phyloP scores from a whole-genome alignment of 2,329 filamentous ascomycete species.

The Arthrobotrys entomopaga region DNA sequence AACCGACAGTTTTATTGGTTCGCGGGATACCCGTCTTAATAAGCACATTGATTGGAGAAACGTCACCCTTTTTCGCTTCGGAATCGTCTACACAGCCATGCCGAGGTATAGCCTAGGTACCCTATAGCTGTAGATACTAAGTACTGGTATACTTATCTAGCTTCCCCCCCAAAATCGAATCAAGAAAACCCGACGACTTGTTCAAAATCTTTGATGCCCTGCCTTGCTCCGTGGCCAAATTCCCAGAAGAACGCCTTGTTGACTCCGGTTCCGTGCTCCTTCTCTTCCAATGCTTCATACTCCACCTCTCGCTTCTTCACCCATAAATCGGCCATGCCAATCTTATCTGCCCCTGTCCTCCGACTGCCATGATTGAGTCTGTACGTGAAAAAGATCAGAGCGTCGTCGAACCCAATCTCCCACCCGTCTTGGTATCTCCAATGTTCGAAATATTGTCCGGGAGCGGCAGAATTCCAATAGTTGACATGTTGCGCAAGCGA shows the following conservation, averaged over 20 bases:
- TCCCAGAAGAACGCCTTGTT: constrained; percentile 64
- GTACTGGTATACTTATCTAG: too few species aligned
- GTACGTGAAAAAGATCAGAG: constrained; percentile 64
- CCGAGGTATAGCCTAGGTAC: not conserved
- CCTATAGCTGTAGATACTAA: too few species aligned
- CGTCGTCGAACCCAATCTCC: constrained; percentile 69
- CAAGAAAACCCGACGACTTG: constrained; percentile 38
- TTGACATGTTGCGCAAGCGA: constrained; percentile 64
- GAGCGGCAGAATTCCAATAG: constrained; percentile 66
- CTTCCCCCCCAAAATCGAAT: not conserved
- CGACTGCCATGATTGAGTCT: constrained; percentile 61
- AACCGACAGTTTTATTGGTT: constrained; percentile 12
- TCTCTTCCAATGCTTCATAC: constrained; percentile 63
- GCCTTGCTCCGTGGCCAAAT: constrained; percentile 66
- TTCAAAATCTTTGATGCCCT: constrained; percentile 64
- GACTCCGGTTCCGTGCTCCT: constrained; percentile 53
- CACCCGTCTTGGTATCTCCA: constrained; percentile 69
- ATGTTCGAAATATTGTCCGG: constrained; percentile 66
- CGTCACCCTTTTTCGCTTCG: constrained; percentile 4
- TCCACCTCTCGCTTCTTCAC: constrained; percentile 68
- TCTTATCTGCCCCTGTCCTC: constrained; percentile 65
- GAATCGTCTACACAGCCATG: constrained; percentile 1
- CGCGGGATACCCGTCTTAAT: constrained; percentile 18
- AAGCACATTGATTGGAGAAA: constrained; percentile 8
- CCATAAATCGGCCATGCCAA: constrained; percentile 71